Evolutionary conservation across 441 rosid species (phyloP).

Genomic region (Adansonia rubrostipa): DNA sequence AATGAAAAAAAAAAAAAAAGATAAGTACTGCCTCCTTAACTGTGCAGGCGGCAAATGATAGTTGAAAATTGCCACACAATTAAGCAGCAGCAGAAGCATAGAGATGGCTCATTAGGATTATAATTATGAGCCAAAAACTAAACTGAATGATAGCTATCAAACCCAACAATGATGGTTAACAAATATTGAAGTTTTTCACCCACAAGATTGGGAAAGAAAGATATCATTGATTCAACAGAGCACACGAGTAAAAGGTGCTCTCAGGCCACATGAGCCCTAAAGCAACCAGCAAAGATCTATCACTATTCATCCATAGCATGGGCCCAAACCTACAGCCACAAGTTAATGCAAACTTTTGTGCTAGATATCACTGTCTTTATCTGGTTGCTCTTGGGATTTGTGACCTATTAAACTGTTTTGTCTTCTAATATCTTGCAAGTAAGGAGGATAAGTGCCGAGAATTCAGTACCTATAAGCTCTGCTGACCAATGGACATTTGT

Average conservation of each 20-base stretch:
- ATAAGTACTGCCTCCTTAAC: conserved; percentile 19
- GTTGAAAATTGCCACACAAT: conserved; percentile 6
- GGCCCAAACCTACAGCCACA: conserved; percentile 19
- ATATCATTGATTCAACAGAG: conserved; percentile 29
- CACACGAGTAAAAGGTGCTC: conserved; percentile 21
- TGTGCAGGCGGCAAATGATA: background rate
- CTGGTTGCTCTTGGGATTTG: conserved; percentile 33
- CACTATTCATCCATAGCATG: conserved; percentile 18
- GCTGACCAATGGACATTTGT: conserved; percentile 32
- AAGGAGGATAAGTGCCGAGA: conserved; percentile 29
- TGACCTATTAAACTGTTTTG: conserved; percentile 21
- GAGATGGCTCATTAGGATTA: conserved; percentile 2
- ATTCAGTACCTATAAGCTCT: conserved; percentile 38
- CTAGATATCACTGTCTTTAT: conserved; percentile 21
- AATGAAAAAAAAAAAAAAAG: background rate
- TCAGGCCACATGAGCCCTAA: conserved; percentile 28
- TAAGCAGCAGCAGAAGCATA: conserved; percentile 9
- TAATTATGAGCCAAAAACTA: conserved; percentile 1
- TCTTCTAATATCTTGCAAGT: conserved; percentile 21
- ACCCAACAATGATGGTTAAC: conserved; percentile 13
- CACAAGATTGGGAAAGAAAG: conserved; percentile 20
- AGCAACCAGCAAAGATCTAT: conserved; percentile 37
- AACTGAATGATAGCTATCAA: conserved; percentile 23
- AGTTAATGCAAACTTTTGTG: conserved; percentile 16
- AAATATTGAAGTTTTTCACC: conserved; percentile 9